Evolutionary conservation across 371 early-diverging fungal genomes (phyloP).

Genomic region (Phascolomyces articulosus): DNA sequence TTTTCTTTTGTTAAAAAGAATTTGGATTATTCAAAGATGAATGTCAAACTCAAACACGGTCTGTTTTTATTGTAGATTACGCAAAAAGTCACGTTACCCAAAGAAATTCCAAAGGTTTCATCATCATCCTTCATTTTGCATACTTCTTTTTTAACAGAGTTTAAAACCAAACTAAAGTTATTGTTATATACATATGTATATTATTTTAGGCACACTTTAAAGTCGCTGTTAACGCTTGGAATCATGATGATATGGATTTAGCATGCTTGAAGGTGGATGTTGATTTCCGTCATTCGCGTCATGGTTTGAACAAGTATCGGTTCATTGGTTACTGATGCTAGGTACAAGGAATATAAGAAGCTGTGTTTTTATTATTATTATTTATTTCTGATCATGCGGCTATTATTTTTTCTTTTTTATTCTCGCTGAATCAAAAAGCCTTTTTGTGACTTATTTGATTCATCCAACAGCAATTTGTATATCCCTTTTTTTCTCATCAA

Average conservation of each 20-base stretch:
- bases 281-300: slow-evolving; percentile 12
- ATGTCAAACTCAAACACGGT: not conserved
- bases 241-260: slow-evolving; percentile 10
- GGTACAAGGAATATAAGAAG: too few species aligned
- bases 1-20: not conserved
- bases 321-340: not conserved
- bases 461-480: too few species aligned
- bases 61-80: slow-evolving; percentile 18
- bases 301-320: not conserved
- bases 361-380: too few species aligned
- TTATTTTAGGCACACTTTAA: slow-evolving; percentile 20
- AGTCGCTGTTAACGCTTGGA: slow-evolving; percentile 14
- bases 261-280: slow-evolving; percentile 18
- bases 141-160: too few species aligned
- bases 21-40: not conserved
- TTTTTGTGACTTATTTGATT: too few species aligned
- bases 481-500: too few species aligned
- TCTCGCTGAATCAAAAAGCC: too few species aligned
- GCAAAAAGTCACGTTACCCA: slow-evolving; percentile 57
- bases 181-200: too few species aligned
- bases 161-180: too few species aligned
- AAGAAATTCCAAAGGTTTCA: slow-evolving; percentile 43
- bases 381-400: too few species aligned
- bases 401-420: too few species aligned
- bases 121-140: not conserved